phyloP scores from a whole-genome alignment of 2,329 filamentous ascomycete species.

The Sporothrix pallida region DNA sequence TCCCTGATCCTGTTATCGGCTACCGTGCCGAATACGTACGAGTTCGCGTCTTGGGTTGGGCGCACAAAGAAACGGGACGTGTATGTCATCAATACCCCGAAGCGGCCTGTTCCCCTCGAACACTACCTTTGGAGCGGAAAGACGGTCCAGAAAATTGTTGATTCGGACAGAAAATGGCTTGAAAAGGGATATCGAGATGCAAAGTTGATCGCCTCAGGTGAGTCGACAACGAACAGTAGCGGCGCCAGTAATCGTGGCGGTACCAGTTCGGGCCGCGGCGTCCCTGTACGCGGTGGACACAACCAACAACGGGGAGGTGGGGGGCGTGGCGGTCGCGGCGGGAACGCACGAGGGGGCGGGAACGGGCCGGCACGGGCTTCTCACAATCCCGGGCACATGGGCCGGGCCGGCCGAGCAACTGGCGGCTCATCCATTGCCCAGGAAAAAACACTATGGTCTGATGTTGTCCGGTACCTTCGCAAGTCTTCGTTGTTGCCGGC shows the following conservation, averaged over 20 bases:
- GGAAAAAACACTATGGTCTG: conserved; percentile 96
- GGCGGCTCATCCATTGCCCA: conserved; percentile 89
- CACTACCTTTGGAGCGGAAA: conserved; percentile 97
- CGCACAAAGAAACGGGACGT: conserved; percentile 98
- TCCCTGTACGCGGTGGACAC: conserved; percentile 30
- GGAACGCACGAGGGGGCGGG: conserved; percentile 54
- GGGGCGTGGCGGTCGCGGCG: conserved; percentile 59
- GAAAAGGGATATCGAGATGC: conserved; percentile 91
- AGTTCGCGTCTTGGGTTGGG: conserved; percentile 98
- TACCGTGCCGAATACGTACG: conserved; percentile 95
- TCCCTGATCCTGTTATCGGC: conserved; percentile 94
- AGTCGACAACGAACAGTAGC: conserved; percentile 53
- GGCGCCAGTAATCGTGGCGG: conserved; percentile 40
- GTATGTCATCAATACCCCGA: conserved; percentile 96
- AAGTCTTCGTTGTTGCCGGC: conserved; percentile 87
- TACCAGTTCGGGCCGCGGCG: conserved; percentile 55
- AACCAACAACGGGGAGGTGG: conserved; percentile 52
- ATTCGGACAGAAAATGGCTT: conserved; percentile 87
- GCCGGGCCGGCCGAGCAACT: conserved; percentile 81
- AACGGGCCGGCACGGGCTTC: conserved; percentile 64
- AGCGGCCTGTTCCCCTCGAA: conserved; percentile 91
- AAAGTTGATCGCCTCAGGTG: conserved; percentile 44
- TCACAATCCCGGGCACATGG: conserved; percentile 81
- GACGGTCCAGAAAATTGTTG: conserved; percentile 91
- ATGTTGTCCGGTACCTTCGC: conserved; percentile 87